A percentile compares a stretch with the other conserved stretches of the same genome.
Conservation (phyloP, 257 asterid species). For the Mitragyna speciosa region DNA sequence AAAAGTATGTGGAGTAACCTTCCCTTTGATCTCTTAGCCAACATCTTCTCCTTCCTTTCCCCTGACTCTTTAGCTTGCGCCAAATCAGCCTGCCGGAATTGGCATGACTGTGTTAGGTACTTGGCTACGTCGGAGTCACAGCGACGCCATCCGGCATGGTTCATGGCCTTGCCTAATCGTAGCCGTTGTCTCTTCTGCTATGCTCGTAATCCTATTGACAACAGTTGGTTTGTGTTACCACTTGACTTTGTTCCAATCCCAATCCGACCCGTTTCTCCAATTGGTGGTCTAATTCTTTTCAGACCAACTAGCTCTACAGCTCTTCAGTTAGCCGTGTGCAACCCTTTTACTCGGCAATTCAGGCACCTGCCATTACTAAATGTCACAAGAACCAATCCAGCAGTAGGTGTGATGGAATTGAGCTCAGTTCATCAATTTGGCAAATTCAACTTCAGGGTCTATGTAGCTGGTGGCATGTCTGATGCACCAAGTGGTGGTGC, state of each 20-base stretch:
- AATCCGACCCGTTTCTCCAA: constrained; percentile 50
- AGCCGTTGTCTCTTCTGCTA: constrained; percentile 40
- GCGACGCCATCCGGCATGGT: constrained; percentile 59
- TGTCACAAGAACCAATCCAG: constrained; percentile 60
- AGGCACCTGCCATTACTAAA: constrained; percentile 41
- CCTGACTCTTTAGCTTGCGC: constrained; percentile 76
- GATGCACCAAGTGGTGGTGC: constrained; percentile 53
- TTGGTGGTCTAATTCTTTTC: constrained; percentile 45
- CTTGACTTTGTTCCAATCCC: constrained; percentile 36
- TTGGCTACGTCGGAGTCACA: constrained; percentile 1
- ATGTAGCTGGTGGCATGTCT: constrained; percentile 88
- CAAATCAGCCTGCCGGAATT: constrained; percentile 53
- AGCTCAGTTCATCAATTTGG: background rate
- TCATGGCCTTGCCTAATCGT: constrained; percentile 58
- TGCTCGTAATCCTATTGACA: constrained; percentile 47
- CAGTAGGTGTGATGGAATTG: constrained; percentile 46
- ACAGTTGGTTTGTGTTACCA: constrained; percentile 44
- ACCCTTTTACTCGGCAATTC: constrained; percentile 70
- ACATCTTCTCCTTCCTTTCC: constrained; percentile 63
- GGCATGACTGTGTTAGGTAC: constrained; percentile 45
- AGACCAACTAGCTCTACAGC: constrained; percentile 31
- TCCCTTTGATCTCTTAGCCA: constrained; percentile 59
- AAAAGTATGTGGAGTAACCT: constrained; percentile 64
- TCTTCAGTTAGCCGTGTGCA: constrained; percentile 58
- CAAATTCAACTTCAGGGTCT: constrained; percentile 32